Evolutionary conservation across 768 basidiomycete species (phyloP).

Genomic region (Sarcodon aspratus): DNA sequence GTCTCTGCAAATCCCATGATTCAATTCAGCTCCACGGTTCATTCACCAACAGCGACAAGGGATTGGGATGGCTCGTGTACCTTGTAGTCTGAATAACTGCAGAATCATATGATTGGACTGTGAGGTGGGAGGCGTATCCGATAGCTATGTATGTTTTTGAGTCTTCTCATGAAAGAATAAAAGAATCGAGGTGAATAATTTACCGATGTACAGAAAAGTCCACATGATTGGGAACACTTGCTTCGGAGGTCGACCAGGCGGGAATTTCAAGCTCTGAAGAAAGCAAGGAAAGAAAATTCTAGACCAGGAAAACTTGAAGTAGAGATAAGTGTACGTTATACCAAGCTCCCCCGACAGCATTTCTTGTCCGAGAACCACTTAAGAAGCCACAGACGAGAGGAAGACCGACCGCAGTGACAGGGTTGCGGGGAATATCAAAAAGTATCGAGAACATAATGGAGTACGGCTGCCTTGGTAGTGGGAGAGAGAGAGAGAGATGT

Average conservation of each 20-base stretch:
- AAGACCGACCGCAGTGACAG: constrained; percentile 45
- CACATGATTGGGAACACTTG: constrained; percentile 50
- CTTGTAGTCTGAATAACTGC: constrained; percentile 26
- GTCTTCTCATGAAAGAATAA: neutral
- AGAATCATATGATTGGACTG: constrained; percentile 39
- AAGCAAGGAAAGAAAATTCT: too few relatives aligned
- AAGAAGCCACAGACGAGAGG: constrained; percentile 45
- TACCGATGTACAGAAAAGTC: constrained; percentile 33
- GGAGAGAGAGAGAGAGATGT: neutral
- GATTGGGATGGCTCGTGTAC: constrained; percentile 16
- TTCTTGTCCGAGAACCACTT: constrained; percentile 34
- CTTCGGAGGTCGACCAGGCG: constrained; percentile 40
- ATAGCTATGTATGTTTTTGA: constrained; percentile 25
- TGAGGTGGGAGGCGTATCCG: constrained; percentile 60
- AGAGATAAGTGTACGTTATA: constrained; percentile 33
- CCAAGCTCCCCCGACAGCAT: constrained; percentile 41
- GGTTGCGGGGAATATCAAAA: constrained; percentile 42
- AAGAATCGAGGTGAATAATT: constrained; percentile 5
- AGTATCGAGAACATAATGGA: constrained; percentile 26
- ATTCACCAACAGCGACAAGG: neutral
- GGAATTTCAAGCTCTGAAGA: constrained; percentile 35
- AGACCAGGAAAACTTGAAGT: neutral
- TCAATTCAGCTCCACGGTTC: too few relatives aligned
- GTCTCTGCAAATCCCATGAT: constrained; percentile 14
- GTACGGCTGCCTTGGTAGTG: too few relatives aligned